A percentile compares a stretch with the other conserved stretches of the same genome.
These are phyloP conservation scores for Acarospora socialis DNA, from an alignment of 2,329 filamentous ascomycete genomes.

Conservation along the genomic window DNA sequence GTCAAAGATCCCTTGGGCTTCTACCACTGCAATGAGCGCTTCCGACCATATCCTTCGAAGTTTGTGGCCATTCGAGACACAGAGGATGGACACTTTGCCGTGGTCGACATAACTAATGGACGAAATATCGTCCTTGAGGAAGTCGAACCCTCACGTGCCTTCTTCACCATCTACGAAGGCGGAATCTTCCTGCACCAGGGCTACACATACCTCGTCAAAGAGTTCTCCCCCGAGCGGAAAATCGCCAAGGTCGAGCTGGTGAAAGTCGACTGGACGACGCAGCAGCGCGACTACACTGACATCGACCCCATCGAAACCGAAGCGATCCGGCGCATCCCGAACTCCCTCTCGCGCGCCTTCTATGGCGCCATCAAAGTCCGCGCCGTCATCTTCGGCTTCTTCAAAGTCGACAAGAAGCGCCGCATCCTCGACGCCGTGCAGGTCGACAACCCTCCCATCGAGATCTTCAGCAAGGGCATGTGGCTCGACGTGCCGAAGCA, in stretches of 20 bases:
- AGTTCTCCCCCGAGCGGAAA: constrained; percentile 65
- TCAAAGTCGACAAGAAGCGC: constrained; percentile 80
- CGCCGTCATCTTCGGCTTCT: constrained; percentile 87
- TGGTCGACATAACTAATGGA: constrained; percentile 69
- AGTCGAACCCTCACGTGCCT: constrained; percentile 87
- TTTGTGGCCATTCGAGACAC: constrained; percentile 82
- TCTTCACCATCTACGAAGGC: constrained; percentile 91
- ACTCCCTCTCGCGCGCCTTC: constrained; percentile 56
- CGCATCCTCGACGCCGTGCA: constrained; percentile 83
- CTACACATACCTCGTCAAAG: constrained; percentile 79
- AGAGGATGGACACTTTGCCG: constrained; percentile 82
- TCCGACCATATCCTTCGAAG: constrained; percentile 68
- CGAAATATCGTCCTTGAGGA: constrained; percentile 82
- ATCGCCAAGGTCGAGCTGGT: constrained; percentile 82
- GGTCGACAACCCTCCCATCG: constrained; percentile 79
- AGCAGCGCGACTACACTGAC: constrained; percentile 85
- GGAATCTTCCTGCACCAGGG: constrained; percentile 96
- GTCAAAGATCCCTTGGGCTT: constrained; percentile 62
- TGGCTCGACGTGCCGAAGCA: constrained; percentile 81
- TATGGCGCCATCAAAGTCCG: constrained; percentile 76
- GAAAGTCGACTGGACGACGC: constrained; percentile 87
- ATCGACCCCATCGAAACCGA: constrained; percentile 89
- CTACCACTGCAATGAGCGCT: constrained; percentile 80
- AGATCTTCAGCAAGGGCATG: constrained; percentile 74
- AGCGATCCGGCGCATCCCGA: constrained; percentile 58